Base-by-base conservation (phyloP, 2,329 filamentous ascomycete species). In the Diplodia mutila region DNA sequence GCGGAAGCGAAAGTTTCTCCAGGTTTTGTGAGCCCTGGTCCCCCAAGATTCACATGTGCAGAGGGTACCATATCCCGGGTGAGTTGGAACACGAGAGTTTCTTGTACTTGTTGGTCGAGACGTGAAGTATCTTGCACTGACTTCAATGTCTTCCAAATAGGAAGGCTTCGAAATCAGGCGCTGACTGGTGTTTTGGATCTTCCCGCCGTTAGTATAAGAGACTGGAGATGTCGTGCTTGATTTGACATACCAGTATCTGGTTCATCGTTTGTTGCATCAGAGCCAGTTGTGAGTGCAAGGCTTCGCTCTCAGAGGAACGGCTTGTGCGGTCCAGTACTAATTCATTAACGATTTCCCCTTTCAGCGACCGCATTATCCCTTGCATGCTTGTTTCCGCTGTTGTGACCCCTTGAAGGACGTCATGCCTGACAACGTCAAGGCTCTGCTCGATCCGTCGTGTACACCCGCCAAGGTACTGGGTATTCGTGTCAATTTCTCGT, bases 201-300 rank as follows among this genome's bases (percentile, higher is more conserved):
- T 51, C 11, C 8, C 4, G 1, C 2, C 21, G 11, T 23, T 27
- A 25, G 18, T 14, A 11, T 1, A 51, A 16, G 9, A 27, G 11
- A 6, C 3, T 3, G 23, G 2, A 11, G n/a, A 7, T 23, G 0
- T 0, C 3, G 23, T 16, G 1, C 4, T 7, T 27, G 21, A 3
- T 18, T 27, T 27, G 0, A 51, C 48, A 14, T 16, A 51, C 48
- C 12, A 51, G 21, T 7, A 51, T 5, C 48, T 51, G 48, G 23
- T 7, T 51, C 48, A 51, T 25, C 21, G 21, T 51, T 51, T 51
- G 48, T 18, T 51, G 48, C 4, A 51, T 27, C 1, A 11, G 14
- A 18, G 48, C 21, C 9, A 51, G 27, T 23, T 51, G 48, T 0
- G 48, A 51, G 12, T 14, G 25, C 21, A 51, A 14, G 4, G 12